Evolutionary conservation across 495 filamentous ascomycete species (phyloP).

Genomic region (Trichoderma erinaceum): DNA sequence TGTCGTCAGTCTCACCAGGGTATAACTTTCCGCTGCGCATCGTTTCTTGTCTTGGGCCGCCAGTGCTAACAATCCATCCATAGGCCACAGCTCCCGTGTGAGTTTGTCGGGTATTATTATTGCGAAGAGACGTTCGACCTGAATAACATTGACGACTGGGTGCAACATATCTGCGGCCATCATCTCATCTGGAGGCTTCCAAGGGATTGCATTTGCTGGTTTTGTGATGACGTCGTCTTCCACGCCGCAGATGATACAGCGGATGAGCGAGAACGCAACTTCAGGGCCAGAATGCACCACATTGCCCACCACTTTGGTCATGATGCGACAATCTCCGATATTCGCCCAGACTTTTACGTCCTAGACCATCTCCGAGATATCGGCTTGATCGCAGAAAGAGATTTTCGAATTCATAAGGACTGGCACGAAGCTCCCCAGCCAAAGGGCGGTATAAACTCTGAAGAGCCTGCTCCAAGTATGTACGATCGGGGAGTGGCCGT

Average conservation of each 20-base stretch:
- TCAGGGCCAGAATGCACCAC: slow-evolving; percentile 32
- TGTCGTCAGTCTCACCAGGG: background rate
- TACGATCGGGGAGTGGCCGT: background rate
- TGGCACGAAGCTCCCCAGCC: slow-evolving; percentile 7
- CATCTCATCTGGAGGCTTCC: slow-evolving; percentile 33
- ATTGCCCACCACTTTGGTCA: slow-evolving; percentile 34
- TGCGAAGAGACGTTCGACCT: slow-evolving; percentile 32
- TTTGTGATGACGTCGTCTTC: slow-evolving; percentile 36
- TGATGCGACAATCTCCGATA: slow-evolving; percentile 18
- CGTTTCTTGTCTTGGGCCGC: background rate
- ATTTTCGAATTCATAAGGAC: background rate
- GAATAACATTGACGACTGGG: slow-evolving; percentile 35
- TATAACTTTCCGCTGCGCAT: background rate
- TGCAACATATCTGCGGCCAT: slow-evolving; percentile 33
- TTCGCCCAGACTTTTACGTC: slow-evolving; percentile 39
- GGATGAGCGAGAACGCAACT: slow-evolving; percentile 17
- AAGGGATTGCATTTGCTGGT: slow-evolving; percentile 37
- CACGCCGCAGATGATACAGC: slow-evolving; percentile 2
- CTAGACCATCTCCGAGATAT: slow-evolving; percentile 26
- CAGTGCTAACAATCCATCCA: background rate
- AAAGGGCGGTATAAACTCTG: background rate
- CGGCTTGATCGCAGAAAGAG: background rate
- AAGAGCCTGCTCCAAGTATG: background rate
- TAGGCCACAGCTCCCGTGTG: slow-evolving; percentile 32
- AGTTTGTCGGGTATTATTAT: slow-evolving; percentile 26